Evolutionary conservation across 192 early-diverging fungal species (phyloP).

Genomic region (Coemansia sp.): DNA sequence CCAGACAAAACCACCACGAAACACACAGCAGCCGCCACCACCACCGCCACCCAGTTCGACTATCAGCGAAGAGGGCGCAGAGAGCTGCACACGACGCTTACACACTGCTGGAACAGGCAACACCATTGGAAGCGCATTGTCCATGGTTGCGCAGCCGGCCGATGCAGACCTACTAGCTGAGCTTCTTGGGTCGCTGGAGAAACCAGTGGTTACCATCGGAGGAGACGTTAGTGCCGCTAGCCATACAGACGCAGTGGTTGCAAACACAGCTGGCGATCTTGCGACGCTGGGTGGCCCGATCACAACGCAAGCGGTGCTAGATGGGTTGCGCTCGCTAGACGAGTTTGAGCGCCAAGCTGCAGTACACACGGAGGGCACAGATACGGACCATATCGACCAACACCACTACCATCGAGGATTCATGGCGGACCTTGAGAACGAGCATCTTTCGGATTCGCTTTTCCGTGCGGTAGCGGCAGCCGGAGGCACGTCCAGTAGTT

Average conservation of each 20-base stretch:
- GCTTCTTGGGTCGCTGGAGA: constrained; percentile 20
- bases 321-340: constrained; percentile 42
- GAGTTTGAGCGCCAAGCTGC: constrained; percentile 44
- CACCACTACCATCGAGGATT: neutral
- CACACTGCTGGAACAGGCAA: neutral
- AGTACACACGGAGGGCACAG: constrained; percentile 8
- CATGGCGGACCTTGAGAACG: neutral
- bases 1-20: neutral
- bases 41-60: constrained; percentile 13
- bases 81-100: neutral
- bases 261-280: neutral
- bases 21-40: neutral
- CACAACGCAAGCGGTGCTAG: constrained; percentile 31
- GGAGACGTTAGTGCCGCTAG: no score
- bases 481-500: neutral
- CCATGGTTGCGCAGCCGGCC: neutral
- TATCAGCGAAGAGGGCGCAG: constrained; percentile 3
- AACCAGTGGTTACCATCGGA: no score
- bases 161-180: constrained; percentile 15
- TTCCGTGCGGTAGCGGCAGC: constrained; percentile 2
- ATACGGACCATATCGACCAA: neutral
- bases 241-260: neutral
- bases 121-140: neutral
- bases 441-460: constrained; percentile 3
- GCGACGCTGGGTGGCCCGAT: constrained; percentile 14